These are phyloP conservation scores for Carex scoparia DNA, from an alignment of 176 grass and related monocot species.

Conservation along the genomic window DNA sequence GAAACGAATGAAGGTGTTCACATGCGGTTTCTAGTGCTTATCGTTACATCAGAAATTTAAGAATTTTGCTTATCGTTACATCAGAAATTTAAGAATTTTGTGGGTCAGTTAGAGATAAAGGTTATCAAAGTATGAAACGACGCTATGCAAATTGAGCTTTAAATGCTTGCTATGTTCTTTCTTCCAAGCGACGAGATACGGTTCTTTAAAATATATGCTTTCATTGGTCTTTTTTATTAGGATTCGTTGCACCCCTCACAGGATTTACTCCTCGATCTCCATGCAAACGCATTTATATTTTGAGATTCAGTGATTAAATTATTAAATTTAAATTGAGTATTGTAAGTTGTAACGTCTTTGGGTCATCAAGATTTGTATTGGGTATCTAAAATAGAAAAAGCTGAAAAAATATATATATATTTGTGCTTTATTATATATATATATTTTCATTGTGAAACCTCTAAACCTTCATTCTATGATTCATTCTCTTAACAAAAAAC, in stretches of 20 bases:
- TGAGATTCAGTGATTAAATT: neutral
- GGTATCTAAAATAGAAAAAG: neutral
- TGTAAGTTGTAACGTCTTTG: neutral
- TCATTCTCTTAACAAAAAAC: neutral
- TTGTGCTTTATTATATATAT: neutral
- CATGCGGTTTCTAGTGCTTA: neutral
- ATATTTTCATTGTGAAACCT: neutral
- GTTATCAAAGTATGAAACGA: neutral
- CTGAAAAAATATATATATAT: too few relatives aligned
- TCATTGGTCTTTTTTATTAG: neutral
- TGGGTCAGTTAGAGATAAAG: neutral
- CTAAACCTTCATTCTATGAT: neutral
- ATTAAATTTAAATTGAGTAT: neutral
- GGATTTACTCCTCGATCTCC: neutral
- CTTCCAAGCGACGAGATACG: conserved; percentile 6
- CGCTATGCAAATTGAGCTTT: conserved; percentile 15
- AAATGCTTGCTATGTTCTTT: conserved; percentile 18
- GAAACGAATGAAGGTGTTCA: conserved; percentile 7
- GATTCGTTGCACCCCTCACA: neutral
- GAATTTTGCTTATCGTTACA: neutral
- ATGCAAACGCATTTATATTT: neutral
- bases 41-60: neutral
- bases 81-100: conserved; percentile 7
- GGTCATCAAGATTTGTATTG: neutral
- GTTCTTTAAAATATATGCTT: neutral